Conservation (phyloP, 495 filamentous ascomycete genomes). For the Penicillium steckii region DNA sequence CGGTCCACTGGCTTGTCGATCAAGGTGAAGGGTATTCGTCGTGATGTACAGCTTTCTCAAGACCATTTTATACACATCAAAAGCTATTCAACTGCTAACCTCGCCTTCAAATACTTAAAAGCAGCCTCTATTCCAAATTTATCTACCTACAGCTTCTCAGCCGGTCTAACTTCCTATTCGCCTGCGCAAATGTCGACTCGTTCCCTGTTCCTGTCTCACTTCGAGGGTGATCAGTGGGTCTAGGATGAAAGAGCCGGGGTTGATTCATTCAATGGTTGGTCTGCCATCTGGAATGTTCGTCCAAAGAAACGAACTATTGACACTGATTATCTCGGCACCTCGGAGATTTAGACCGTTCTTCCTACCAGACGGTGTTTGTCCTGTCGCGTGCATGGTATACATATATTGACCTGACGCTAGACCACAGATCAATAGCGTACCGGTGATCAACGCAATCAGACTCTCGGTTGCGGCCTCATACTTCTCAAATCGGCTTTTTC, state of each 20-base stretch:
- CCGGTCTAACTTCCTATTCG: background rate
- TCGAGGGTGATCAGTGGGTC: background rate
- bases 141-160: background rate
- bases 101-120: too few species aligned
- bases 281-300: background rate
- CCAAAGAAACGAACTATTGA: slow-evolving; percentile 1
- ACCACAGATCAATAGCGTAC: background rate
- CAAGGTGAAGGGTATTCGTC: too few species aligned
- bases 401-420: too few species aligned
- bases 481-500: background rate
- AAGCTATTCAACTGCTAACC: too few species aligned
- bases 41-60: too few species aligned
- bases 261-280: background rate
- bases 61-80: too few species aligned
- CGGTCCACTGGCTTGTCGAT: too few species aligned
- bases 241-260: background rate
- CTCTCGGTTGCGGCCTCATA: background rate
- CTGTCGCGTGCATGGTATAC: background rate
- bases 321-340: background rate
- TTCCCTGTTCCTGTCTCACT: slow-evolving; percentile 1
- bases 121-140: too few species aligned
- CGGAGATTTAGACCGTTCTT: background rate
- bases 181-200: background rate
- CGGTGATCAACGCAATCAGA: background rate
- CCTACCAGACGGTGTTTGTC: background rate